Evolutionary conservation across 179 eudicot genomes (phyloP).

Genomic region (Amaranthus tricolor): DNA sequence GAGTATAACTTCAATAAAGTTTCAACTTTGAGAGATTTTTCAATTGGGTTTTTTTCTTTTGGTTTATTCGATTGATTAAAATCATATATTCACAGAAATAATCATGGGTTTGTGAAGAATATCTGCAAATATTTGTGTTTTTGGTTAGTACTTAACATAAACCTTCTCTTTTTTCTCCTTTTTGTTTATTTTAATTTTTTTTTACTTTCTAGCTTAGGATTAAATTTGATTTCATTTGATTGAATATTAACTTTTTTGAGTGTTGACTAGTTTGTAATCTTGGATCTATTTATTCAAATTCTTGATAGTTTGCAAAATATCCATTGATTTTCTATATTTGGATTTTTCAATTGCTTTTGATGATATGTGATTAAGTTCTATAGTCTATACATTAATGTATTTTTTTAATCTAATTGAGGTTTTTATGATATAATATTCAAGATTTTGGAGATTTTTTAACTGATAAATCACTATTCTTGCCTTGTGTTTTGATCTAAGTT

Average conservation of each 20-base stretch:
- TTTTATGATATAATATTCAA: conserved; percentile 2
- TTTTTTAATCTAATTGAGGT: conserved; percentile 4
- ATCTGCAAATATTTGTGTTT: conserved; percentile 16
- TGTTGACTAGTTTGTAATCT: conserved; percentile 23
- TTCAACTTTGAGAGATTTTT: conserved; percentile 14
- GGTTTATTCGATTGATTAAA: conserved; percentile 2
- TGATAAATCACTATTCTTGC: conserved; percentile 12
- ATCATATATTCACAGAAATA: not conserved
- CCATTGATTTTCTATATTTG: not conserved
- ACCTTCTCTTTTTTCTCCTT: not conserved
- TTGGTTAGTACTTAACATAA: not conserved
- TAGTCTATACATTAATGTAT: conserved; percentile 4
- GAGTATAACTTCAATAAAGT: not conserved
- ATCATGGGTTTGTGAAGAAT: conserved; percentile 29
- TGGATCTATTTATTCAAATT: conserved; percentile 25
- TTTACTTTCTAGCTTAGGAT: not conserved
- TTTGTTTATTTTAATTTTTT: not conserved
- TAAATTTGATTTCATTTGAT: conserved; percentile 15
- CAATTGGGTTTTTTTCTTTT: conserved; percentile 26
- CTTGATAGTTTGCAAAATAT: not conserved
- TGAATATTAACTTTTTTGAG: not conserved
- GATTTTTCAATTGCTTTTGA: not conserved
- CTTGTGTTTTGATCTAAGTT: conserved; percentile 9
- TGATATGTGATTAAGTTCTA: not conserved
- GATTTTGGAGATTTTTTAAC: conserved; percentile 5